phyloP scores from a whole-genome alignment of 768 basidiomycete genomes.

The Trametes punicea region DNA sequence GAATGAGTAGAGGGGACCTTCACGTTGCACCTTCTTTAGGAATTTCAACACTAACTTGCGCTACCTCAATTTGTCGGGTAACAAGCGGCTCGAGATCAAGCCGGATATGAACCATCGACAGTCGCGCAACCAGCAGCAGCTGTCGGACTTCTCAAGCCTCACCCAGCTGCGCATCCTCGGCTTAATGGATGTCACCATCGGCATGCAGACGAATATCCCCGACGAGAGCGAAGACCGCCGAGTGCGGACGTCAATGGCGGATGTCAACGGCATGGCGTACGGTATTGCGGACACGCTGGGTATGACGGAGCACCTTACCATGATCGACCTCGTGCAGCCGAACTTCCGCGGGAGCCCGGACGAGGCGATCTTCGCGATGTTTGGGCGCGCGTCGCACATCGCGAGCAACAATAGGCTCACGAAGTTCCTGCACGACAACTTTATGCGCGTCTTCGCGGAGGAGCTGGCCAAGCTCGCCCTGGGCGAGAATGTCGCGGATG shows the following conservation, averaged over 20 bases:
- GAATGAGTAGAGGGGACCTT: neutral
- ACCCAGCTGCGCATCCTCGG: slow-evolving; percentile 83
- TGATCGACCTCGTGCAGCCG: slow-evolving; percentile 90
- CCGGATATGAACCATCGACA: slow-evolving; percentile 43
- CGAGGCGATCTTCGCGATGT: slow-evolving; percentile 95
- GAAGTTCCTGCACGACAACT: slow-evolving; percentile 82
- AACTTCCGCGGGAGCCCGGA: slow-evolving; percentile 73
- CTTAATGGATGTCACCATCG: slow-evolving; percentile 92
- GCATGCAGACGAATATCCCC: slow-evolving; percentile 57
- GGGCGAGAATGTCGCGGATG: slow-evolving; percentile 55
- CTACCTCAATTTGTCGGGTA: slow-evolving; percentile 96
- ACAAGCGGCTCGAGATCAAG: slow-evolving; percentile 95
- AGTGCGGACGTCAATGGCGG: slow-evolving; percentile 85
- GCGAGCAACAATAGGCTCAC: slow-evolving; percentile 65
- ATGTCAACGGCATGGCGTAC: slow-evolving; percentile 89
- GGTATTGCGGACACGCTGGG: slow-evolving; percentile 95
- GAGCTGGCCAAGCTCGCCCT: slow-evolving; percentile 50
- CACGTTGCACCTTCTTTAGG: slow-evolving; percentile 44
- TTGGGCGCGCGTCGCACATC: slow-evolving; percentile 69
- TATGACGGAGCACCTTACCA: slow-evolving; percentile 69
- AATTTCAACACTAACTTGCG: slow-evolving; percentile 92
- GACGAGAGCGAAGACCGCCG: slow-evolving; percentile 87
- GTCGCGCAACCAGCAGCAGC: slow-evolving; percentile 23
- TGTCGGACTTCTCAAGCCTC: slow-evolving; percentile 88
- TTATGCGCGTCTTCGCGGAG: slow-evolving; percentile 55